These are phyloP conservation scores for Auricularia cornea DNA, from an alignment of 768 basidiomycete species.

Conservation along the genomic window DNA sequence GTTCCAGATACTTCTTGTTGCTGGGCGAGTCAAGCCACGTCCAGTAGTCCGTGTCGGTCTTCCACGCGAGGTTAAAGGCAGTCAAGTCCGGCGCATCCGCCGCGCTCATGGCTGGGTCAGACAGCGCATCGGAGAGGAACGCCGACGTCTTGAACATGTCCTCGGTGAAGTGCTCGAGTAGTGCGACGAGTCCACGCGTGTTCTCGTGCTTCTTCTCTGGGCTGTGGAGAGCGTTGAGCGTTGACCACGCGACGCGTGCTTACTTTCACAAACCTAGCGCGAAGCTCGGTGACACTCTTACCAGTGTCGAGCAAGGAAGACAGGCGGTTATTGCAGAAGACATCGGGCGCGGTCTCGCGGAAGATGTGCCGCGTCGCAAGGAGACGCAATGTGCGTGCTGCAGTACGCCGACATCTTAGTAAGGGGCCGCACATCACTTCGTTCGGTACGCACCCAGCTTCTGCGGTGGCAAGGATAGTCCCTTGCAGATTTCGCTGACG, in stretches of 20 bases:
- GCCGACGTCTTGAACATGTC: constrained; percentile 15
- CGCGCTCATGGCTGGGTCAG: constrained; percentile 7
- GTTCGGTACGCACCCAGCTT: constrained; percentile 25
- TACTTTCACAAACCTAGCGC: neutral
- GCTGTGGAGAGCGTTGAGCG: neutral
- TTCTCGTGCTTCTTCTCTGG: constrained; percentile 14
- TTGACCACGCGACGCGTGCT: no score
- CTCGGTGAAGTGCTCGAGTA: constrained; percentile 16
- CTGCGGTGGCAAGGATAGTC: constrained; percentile 20
- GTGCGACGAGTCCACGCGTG: constrained; percentile 14
- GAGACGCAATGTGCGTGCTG: constrained; percentile 22
- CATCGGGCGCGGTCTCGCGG: constrained; percentile 21
- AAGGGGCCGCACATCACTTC: no score
- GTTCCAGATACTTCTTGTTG: constrained; percentile 16
- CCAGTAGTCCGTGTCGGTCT: constrained; percentile 19
- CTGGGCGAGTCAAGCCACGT: constrained; percentile 19
- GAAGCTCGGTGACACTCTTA: constrained; percentile 2
- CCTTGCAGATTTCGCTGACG: constrained; percentile 28
- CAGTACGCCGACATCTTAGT: neutral
- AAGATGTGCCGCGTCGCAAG: constrained; percentile 24
- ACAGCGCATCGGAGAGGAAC: constrained; percentile 16
- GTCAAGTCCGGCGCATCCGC: constrained; percentile 20
- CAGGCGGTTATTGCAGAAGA: constrained; percentile 21
- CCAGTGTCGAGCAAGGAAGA: constrained; percentile 15
- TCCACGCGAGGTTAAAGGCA: constrained; percentile 20